Base-by-base conservation (phyloP, 192 early-diverging fungal genomes). In the Gaertneriomyces semiglobifer region DNA sequence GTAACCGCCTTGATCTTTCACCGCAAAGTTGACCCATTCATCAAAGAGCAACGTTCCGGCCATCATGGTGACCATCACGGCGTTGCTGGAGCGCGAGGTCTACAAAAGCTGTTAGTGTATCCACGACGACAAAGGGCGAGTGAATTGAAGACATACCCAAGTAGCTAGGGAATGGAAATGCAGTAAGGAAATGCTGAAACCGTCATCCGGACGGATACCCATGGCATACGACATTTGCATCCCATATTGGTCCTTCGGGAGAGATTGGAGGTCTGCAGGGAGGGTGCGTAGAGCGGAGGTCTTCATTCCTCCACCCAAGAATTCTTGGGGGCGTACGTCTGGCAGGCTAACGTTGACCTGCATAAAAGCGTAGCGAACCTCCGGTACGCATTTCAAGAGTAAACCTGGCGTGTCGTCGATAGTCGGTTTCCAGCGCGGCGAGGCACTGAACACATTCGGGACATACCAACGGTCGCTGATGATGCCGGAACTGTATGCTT, bases 11-110 rank as follows among this genome's bases (percentile, higher is more conserved):
- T 11, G 14, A 56, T 56, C 54, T 20, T 56, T 56, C 2, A 33
- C 18, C n/a, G 33, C 18, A 33, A 56, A 56, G 20, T 16, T 56
- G 54, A 56, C 54, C 54, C 54, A 56, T 20, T 56, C 54, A 33
- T 56, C 54, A 33, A 56, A 56, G 11, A 56, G 20, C 18, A 56
- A 33, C 14, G 54, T 33, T 20, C 11, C 54, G 54, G 54, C 54
- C 54, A 56, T 56, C 54, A 56, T 56, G 1, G n/a, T 56, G 18
- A 56, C 54, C 54, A 56, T 56, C 18, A 56, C 54, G 12, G 25
- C 25, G 25, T 33, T 33, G 25, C 2, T 33, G 25, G 25, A 33
- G 25, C 25, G 0, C 2, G 25, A 0, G 25, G 25, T 33, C 25
- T 33, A 33, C 25, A 33, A 33, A 33, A 33, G 25, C 25, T 2